phyloP scores from a whole-genome alignment of 2,329 filamentous ascomycete species.

The Coniochaeta sp. region DNA sequence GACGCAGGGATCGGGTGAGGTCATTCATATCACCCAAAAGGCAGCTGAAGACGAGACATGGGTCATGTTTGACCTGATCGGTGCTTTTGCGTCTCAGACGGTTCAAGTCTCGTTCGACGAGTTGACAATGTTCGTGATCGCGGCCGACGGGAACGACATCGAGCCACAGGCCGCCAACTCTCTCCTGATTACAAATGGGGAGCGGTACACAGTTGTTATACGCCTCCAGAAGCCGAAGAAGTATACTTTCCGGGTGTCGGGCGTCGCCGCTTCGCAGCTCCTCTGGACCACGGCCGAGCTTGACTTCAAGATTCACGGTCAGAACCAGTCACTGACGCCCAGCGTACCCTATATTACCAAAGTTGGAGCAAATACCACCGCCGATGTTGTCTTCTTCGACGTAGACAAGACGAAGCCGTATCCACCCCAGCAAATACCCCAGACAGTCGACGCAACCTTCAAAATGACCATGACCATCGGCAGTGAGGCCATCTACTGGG shows the following conservation, averaged over 20 bases:
- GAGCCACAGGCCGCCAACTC: neutral
- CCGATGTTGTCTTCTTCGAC: neutral
- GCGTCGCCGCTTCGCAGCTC: neutral
- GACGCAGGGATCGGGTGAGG: neutral
- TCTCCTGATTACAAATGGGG: neutral
- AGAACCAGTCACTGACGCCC: neutral
- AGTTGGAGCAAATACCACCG: neutral
- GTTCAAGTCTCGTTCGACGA: neutral
- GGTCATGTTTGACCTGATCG: neutral
- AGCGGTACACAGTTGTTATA: neutral
- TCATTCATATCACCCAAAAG: neutral
- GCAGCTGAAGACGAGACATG: neutral
- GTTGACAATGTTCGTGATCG: neutral
- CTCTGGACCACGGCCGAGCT: neutral
- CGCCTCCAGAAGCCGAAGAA: neutral
- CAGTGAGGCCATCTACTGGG: constrained; percentile 35
- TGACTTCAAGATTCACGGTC: neutral
- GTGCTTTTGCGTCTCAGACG: neutral
- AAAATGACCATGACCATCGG: neutral
- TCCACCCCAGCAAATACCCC: neutral
- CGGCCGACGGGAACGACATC: neutral
- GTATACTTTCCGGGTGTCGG: neutral
- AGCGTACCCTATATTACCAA: neutral
- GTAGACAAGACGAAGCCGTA: neutral
- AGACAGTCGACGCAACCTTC: neutral